phyloP scores from a whole-genome alignment of 371 early-diverging fungal species.

The Cokeromyces recurvatus region DNA sequence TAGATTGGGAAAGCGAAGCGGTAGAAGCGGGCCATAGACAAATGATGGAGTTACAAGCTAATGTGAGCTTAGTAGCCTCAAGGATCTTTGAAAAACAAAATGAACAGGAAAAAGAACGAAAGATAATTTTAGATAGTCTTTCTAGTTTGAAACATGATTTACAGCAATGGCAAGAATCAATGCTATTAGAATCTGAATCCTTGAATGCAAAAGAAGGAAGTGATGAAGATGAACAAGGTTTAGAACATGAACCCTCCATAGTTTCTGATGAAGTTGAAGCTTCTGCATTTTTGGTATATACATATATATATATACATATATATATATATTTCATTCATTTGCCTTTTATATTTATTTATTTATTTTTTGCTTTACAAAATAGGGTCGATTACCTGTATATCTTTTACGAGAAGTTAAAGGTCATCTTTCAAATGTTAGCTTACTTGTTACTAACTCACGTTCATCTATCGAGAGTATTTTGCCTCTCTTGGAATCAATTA shows the following conservation, averaged over 20 bases:
- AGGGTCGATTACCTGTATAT: conserved; percentile 15
- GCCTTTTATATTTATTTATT: no score
- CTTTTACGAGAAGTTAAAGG: conserved; percentile 12
- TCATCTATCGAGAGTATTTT: conserved; percentile 29
- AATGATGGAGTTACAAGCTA: conserved; percentile 36
- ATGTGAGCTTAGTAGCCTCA: conserved; percentile 30
- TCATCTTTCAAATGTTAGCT: conserved; percentile 2
- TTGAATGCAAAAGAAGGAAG: conserved; percentile 12
- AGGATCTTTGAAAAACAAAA: conserved; percentile 30
- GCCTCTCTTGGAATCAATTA: conserved; percentile 35
- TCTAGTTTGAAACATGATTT: conserved; percentile 11
- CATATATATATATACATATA: neutral
- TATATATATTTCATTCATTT: no score
- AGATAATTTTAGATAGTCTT: conserved; percentile 7
- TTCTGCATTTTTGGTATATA: conserved; percentile 6
- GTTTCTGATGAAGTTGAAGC: neutral
- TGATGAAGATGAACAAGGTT: conserved; percentile 7
- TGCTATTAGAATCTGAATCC: conserved; percentile 12
- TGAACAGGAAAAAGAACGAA: conserved; percentile 18
- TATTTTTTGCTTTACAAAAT: neutral
- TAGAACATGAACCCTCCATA: no score
- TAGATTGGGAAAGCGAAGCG: conserved; percentile 53
- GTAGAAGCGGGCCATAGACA: conserved; percentile 32
- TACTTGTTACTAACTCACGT: conserved; percentile 7
- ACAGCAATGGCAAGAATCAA: conserved; percentile 21